phyloP scores from a whole-genome alignment of 352 stramenopile species.

The Globisporangium cederbergense region DNA sequence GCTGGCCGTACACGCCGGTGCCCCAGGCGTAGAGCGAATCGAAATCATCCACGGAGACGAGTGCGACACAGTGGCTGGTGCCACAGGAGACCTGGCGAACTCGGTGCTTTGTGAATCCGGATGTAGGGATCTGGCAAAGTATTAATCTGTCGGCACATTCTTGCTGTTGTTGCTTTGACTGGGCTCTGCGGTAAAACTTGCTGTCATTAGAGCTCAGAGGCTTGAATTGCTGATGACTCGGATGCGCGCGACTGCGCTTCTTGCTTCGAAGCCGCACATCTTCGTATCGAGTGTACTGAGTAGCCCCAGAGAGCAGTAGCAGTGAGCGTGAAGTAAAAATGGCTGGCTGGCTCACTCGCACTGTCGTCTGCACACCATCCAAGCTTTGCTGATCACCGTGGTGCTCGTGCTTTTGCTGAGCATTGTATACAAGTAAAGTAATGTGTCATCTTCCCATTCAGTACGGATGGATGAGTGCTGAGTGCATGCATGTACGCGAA shows the following conservation, averaged over 20 bases:
- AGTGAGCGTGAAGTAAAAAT: neutral
- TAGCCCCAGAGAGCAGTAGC: neutral
- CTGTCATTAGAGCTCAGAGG: constrained; percentile 10
- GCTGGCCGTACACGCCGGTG: constrained; percentile 37
- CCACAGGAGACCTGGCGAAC: constrained; percentile 37
- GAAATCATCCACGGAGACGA: constrained; percentile 6
- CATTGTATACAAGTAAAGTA: no score
- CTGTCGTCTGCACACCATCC: neutral
- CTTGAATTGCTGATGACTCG: constrained; percentile 20
- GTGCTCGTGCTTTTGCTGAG: neutral
- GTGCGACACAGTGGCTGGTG: constrained; percentile 34
- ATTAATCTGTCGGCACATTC: neutral
- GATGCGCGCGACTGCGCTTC: constrained; percentile 20
- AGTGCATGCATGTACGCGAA: neutral
- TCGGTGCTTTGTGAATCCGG: neutral
- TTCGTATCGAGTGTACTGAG: constrained; percentile 18
- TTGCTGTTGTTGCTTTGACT: neutral
- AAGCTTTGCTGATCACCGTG: neutral
- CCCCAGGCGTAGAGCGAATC: constrained; percentile 32
- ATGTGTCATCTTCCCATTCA: no score
- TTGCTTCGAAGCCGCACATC: constrained; percentile 18
- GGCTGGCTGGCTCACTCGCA: neutral
- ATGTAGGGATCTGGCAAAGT: constrained; percentile 1
- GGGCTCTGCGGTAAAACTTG: neutral
- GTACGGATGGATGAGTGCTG: no score